phyloP scores from a whole-genome alignment of 2,329 filamentous ascomycete species.

The Fusarium domesticum region DNA sequence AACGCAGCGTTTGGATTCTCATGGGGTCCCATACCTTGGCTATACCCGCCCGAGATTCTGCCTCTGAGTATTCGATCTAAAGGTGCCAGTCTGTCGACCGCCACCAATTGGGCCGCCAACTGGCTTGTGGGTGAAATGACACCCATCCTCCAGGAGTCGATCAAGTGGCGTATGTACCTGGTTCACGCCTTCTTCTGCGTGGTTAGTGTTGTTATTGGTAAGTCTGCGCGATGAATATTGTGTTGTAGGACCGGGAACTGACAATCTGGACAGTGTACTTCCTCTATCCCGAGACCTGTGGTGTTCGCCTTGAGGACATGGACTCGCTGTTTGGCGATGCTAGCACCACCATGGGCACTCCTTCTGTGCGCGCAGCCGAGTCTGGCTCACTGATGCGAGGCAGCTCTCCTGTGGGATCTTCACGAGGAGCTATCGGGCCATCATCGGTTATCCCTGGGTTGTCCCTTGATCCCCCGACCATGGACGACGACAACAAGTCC shows the following conservation, averaged over 20 bases:
- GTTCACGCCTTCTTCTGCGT: constrained; percentile 97
- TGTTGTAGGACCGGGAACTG: neutral
- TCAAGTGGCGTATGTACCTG: constrained; percentile 91
- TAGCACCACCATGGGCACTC: constrained; percentile 75
- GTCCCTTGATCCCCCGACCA: constrained; percentile 73
- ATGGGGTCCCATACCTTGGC: constrained; percentile 97
- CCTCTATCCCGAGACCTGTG: constrained; percentile 94
- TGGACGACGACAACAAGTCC: constrained; percentile 49
- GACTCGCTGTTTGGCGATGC: constrained; percentile 90
- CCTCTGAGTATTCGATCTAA: constrained; percentile 95
- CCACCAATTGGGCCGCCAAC: constrained; percentile 97
- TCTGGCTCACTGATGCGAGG: constrained; percentile 76
- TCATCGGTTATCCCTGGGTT: constrained; percentile 74
- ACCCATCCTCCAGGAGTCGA: constrained; percentile 85
- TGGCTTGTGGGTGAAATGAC: constrained; percentile 96
- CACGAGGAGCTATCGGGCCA: constrained; percentile 58
- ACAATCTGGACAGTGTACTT: constrained; percentile 75
- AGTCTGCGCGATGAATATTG: constrained; percentile 42
- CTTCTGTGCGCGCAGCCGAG: constrained; percentile 71
- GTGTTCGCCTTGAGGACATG: constrained; percentile 95
- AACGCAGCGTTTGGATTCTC: constrained; percentile 93
- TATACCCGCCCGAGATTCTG: constrained; percentile 97
- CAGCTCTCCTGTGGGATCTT: constrained; percentile 71
- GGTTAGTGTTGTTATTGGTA: constrained; percentile 92
- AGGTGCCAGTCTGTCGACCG: constrained; percentile 92